Percentiles rank a stretch among this genome's conserved stretches.
Evolutionary conservation across 441 rosid species (phyloP).

Genomic region (Erysimum cheiri): DNA sequence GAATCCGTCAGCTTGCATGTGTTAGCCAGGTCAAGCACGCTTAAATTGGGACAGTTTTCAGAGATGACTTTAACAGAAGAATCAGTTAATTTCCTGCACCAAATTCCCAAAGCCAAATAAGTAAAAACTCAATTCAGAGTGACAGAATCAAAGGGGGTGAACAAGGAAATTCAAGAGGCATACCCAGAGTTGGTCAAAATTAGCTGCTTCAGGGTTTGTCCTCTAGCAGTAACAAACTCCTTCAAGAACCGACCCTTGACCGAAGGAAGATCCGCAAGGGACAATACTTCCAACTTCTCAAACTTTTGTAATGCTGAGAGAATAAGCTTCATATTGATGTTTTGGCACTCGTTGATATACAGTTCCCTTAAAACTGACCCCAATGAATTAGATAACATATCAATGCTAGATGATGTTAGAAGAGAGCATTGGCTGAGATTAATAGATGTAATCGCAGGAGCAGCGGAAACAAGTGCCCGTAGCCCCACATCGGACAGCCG

Average conservation of each 20-base stretch:
- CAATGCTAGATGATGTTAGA: conserved; percentile 65
- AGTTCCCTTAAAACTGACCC: conserved; percentile 74
- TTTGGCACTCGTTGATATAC: conserved; percentile 79
- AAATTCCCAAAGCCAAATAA: conserved; percentile 26
- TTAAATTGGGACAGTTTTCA: conserved; percentile 64
- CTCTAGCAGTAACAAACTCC: conserved; percentile 52
- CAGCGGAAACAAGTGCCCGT: conserved; percentile 59
- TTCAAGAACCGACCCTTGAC: conserved; percentile 65
- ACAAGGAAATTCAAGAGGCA: conserved; percentile 27
- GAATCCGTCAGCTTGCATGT: conserved; percentile 80
- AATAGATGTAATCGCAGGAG: conserved; percentile 67
- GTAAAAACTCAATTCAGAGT: conserved; percentile 11
- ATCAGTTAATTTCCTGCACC: conserved; percentile 83
- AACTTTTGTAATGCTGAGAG: conserved; percentile 72
- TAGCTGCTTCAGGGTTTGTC: conserved; percentile 74
- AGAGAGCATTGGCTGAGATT: conserved; percentile 90
- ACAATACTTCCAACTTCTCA: conserved; percentile 71
- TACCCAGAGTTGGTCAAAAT: conserved; percentile 60
- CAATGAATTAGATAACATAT: conserved; percentile 58
- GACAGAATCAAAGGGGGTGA: conserved; percentile 15
- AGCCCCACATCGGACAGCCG: conserved; percentile 88
- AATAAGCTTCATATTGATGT: conserved; percentile 63
- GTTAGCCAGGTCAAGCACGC: conserved; percentile 68
- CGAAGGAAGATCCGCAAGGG: conserved; percentile 69
- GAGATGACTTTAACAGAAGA: conserved; percentile 72